Conservation (phyloP, 306 rosid genomes). For the Ormosia semicastrata region DNA sequence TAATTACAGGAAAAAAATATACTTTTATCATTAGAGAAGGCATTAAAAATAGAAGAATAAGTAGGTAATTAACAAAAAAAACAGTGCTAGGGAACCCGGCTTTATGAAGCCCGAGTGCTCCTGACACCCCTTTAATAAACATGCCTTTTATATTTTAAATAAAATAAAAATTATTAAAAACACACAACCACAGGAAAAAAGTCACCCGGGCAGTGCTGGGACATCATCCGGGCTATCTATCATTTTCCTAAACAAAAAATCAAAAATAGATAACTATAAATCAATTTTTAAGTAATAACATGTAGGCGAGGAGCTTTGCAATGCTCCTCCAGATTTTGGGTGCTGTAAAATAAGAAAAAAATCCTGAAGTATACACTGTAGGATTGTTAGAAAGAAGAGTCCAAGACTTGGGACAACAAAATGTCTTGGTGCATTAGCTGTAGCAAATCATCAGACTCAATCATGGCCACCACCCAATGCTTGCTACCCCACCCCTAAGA, state of each 20-base stretch:
- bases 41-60: not conserved
- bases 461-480: not conserved
- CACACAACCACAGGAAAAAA: too few relatives aligned
- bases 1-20: too few relatives aligned
- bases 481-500: not conserved
- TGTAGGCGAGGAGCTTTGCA: not conserved
- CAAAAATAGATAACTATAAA: not conserved
- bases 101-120: too few relatives aligned
- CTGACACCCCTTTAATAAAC: too few relatives aligned
- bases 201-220: too few relatives aligned
- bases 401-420: not conserved
- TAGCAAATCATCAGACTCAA: not conserved
- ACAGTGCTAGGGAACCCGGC: too few relatives aligned
- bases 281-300: not conserved
- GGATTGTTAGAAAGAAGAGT: not conserved
- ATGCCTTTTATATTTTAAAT: too few relatives aligned
- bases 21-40: not conserved
- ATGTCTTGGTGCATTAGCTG: not conserved
- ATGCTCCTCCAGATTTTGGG: not conserved
- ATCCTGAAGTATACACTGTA: not conserved
- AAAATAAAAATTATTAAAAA: too few relatives aligned
- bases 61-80: not conserved
- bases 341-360: not conserved
- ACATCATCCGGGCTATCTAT: too few relatives aligned
- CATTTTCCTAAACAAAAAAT: not conserved